These are phyloP conservation scores for Trichoderma koningiopsis DNA, from an alignment of 2,329 filamentous ascomycete species.

Conservation along the genomic window DNA sequence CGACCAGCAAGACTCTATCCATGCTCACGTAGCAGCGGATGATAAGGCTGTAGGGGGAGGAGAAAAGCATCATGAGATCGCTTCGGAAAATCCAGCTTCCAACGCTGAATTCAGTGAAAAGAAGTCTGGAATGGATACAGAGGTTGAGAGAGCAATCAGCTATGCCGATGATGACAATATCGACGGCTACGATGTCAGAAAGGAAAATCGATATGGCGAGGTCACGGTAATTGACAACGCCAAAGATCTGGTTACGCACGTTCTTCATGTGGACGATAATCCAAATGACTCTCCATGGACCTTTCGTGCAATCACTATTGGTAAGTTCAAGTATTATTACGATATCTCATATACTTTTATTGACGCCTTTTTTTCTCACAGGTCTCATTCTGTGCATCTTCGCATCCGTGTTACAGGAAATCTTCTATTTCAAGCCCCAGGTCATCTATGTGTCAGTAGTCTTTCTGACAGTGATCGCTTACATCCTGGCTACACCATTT, in stretches of 20 bases:
- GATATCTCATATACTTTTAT: background rate
- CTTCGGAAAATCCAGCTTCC: background rate
- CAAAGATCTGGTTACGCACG: conserved; percentile 32
- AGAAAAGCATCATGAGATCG: background rate
- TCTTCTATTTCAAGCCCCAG: conserved; percentile 34
- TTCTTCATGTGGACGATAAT: conserved; percentile 34
- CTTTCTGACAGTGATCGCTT: conserved; percentile 32
- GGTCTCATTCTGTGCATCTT: conserved; percentile 31
- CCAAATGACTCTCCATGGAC: conserved; percentile 32
- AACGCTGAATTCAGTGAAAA: background rate
- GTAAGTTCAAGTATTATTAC: conserved; percentile 19
- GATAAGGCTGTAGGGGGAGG: background rate
- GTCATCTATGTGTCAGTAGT: conserved; percentile 32
- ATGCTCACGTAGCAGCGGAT: background rate
- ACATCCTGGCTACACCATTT: conserved; percentile 3
- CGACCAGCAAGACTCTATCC: background rate
- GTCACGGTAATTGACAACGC: conserved; percentile 22
- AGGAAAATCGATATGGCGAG: background rate
- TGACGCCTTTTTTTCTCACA: background rate
- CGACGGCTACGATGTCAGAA: background rate
- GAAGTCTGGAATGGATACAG: background rate
- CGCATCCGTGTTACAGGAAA: conserved; percentile 31
- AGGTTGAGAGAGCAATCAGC: background rate
- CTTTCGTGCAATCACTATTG: conserved; percentile 31
- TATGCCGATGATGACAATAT: background rate